Percentiles rank a stretch among this genome's conserved stretches.
Evolutionary conservation across 768 basidiomycete genomes (phyloP).

Genomic region (Rickenella mellea): DNA sequence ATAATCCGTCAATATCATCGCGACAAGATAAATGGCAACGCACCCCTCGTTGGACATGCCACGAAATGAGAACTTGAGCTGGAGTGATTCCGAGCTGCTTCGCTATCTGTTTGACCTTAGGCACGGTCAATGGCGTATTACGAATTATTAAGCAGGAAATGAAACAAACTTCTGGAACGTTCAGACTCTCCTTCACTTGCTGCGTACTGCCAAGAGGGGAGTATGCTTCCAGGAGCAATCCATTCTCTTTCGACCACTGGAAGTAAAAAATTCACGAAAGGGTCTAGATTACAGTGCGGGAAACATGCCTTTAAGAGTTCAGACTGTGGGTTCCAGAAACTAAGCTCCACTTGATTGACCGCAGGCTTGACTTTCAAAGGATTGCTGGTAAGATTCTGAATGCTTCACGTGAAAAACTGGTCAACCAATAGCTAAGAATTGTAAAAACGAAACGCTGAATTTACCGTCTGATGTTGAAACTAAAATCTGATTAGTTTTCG

Average conservation of each 20-base stretch:
- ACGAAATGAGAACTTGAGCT: constrained; percentile 65
- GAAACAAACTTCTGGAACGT: constrained; percentile 45
- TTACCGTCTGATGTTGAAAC: constrained; percentile 51
- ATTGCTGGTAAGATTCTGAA: constrained; percentile 56
- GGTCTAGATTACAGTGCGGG: background rate
- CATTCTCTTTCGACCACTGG: constrained; percentile 63
- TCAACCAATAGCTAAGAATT: constrained; percentile 9
- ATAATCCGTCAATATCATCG: background rate
- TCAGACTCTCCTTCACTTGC: constrained; percentile 47
- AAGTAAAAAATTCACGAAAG: constrained; percentile 1
- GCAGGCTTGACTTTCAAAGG: constrained; percentile 50
- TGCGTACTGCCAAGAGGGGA: constrained; percentile 62
- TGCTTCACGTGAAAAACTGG: constrained; percentile 21
- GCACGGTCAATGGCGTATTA: background rate
- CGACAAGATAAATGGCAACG: constrained; percentile 14
- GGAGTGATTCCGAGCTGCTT: constrained; percentile 58
- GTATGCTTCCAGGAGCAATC: constrained; percentile 63
- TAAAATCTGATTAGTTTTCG: constrained; percentile 12
- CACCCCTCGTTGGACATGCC: constrained; percentile 72
- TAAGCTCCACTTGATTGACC: constrained; percentile 77
- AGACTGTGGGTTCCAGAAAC: constrained; percentile 68
- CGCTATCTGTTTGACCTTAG: constrained; percentile 47
- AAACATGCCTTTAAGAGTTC: constrained; percentile 54
- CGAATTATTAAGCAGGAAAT: no score
- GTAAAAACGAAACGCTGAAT: constrained; percentile 3